Base-by-base conservation (phyloP, 192 early-diverging fungal genomes). In the Paraglomus occultum region DNA sequence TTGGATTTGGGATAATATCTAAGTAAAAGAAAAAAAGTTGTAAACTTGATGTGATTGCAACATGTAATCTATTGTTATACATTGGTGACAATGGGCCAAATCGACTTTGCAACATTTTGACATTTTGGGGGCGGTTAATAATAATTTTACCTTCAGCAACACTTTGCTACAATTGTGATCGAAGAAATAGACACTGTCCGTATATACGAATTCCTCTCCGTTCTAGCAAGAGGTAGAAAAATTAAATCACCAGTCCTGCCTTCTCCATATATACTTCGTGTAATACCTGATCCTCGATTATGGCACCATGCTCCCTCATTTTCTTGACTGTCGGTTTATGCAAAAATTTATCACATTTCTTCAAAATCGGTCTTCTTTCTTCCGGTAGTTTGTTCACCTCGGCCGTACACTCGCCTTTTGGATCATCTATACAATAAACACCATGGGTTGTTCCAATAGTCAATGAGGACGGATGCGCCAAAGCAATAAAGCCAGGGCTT, bases 171-270 rank as follows among this genome's bases (percentile, higher is more conserved):
- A 74, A 14, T 48, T 51, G 65, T 77, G 76, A 71, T 80, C 76
- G 64, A 77, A 77, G 67, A 75, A 80, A 54, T 77, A 80, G 18
- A 71, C 71, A 17, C 77, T 76, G 61, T 79, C 77, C 3, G 77
- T 79, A 31, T 79, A 79, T 5, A 79, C 77, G 38, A 66, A 51
- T 15, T 71, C 76, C 0, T 60, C 22, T 23, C n/a, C 17, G 14
- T 18, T 22, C 10, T 55, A 15, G 7, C 43, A 4, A 3, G 23
- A 2, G 23, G 10, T 45, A 15, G 12, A 9, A 52, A 67, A 52
- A 12, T 71, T 67, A 51, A 31, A 31, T 31, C 31, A 31, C 31
- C 31, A 31, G 31, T 14, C 14, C n/a, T n/a, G n/a, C n/a, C n/a
- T n/a, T n/a, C n/a, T n/a, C n/a, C n/a, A n/a, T n/a, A n/a, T n/a